Base-by-base conservation (phyloP, 2,329 filamentous ascomycete genomes). In the Clarireedia paspali region DNA sequence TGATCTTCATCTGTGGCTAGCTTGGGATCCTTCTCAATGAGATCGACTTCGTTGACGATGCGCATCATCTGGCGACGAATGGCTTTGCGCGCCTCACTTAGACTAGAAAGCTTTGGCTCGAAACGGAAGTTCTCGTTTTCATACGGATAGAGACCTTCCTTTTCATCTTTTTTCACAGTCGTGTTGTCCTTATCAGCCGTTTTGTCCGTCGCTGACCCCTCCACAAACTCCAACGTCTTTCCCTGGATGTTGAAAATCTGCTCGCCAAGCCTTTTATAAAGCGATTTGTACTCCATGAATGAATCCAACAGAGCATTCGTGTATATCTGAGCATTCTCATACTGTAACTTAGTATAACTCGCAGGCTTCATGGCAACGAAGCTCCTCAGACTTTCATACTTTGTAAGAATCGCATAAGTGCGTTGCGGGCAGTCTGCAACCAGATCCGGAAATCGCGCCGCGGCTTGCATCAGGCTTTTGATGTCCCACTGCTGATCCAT, bases 381-480 rank as follows among this genome's bases (percentile, higher is more conserved):
- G 47, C 59, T 64, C 24, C 61, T 47, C 15, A 66, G 50, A 34
- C 63, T 59, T 17, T 58, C 59, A 49, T 68, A 68, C 17, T 63
- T 62, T 2, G 66, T 67, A 12, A 68, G 45, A 6, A 68, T 60
- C 15, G 66, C 65, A 34, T 63, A 62, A 27, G 60, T 67, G 50
- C 63, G 53, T 54, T 66, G 63, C 3, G 66, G 62, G 34, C 59
- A 62, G 9, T 48, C 59, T 12, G 59, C 59, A 2, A 68, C 62
- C 5, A 64, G 54, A 36, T 66, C 59, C 3, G 66, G 66, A 38
- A 68, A 68, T 15, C 54, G 50, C 6, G 62, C 59, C 4, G 66
- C 66, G 3, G 58, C 62, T 49, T 59, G 52, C 40, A 61, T 57
- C 6, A 68, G 51, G 4, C 55, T 62, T 38, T 66, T 52, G 20